These are phyloP conservation scores for Singerocomus inundabilis DNA, from an alignment of 1,284 basidiomycete species.

Conservation along the genomic window DNA sequence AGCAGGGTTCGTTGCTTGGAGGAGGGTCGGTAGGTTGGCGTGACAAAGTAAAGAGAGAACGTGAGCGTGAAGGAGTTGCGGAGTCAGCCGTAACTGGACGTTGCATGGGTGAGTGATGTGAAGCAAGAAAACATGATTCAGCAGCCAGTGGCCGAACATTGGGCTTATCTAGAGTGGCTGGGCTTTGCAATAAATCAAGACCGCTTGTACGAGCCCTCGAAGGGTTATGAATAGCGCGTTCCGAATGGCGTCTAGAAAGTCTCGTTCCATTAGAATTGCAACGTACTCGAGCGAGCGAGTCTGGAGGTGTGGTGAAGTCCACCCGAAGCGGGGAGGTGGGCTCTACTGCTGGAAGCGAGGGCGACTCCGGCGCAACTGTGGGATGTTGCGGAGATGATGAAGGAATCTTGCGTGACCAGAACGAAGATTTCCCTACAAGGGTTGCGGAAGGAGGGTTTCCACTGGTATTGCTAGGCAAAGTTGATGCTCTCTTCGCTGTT, in stretches of 20 bases:
- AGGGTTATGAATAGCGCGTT: slow-evolving; percentile 35
- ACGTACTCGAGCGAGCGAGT: slow-evolving; percentile 24
- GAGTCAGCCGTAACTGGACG: slow-evolving; percentile 34
- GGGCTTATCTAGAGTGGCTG: slow-evolving; percentile 2
- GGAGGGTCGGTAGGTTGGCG: slow-evolving; percentile 17
- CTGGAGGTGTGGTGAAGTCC: slow-evolving; percentile 34
- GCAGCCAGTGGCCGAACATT: slow-evolving; percentile 21
- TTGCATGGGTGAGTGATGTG: slow-evolving; percentile 13
- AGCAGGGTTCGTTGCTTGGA: slow-evolving; percentile 14
- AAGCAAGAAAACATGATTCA: slow-evolving; percentile 14
- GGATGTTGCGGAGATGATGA: slow-evolving; percentile 22
- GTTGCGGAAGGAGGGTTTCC: slow-evolving; percentile 33
- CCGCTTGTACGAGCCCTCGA: slow-evolving; percentile 12
- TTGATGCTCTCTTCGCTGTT: slow-evolving; percentile 45
- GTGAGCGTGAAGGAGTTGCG: slow-evolving; percentile 19
- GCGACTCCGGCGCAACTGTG: slow-evolving; percentile 28
- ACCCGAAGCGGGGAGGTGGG: slow-evolving; percentile 54
- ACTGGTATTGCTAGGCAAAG: slow-evolving; percentile 12
- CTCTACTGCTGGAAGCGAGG: slow-evolving; percentile 47
- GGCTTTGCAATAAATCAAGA: slow-evolving; percentile 17
- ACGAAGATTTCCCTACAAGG: slow-evolving; percentile 54
- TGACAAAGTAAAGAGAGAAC: slow-evolving; percentile 27
- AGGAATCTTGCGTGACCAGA: slow-evolving; percentile 46
- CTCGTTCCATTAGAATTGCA: slow-evolving; percentile 35
- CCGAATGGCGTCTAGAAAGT: slow-evolving; percentile 53